These are phyloP conservation scores for Phaeoacremonium minimum DNA, from an alignment of 2,329 filamentous ascomycete species.

Conservation along the genomic window DNA sequence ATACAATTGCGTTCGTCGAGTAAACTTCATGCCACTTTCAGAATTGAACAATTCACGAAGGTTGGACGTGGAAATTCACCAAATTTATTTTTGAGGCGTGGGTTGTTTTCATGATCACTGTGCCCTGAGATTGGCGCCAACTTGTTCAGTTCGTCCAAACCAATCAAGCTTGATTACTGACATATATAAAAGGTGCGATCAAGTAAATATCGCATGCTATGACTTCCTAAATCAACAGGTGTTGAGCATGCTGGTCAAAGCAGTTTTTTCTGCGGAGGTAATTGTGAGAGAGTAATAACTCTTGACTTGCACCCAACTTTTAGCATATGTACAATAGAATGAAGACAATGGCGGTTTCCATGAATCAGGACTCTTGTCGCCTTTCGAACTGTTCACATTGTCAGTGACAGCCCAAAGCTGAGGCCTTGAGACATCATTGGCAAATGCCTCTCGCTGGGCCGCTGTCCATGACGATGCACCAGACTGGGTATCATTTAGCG, in stretches of 20 bases:
- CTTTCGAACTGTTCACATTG: constrained; percentile 68
- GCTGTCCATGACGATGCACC: constrained; percentile 72
- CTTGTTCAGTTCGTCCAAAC: too few species aligned
- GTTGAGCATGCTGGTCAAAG: constrained; percentile 59
- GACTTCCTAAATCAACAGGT: too few species aligned
- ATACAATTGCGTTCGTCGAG: too few species aligned
- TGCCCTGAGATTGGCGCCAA: too few species aligned
- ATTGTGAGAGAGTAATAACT: constrained; percentile 64
- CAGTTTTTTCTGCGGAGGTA: constrained; percentile 67
- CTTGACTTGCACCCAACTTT: constrained; percentile 77
- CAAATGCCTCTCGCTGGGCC: constrained; percentile 60
- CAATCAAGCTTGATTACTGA: too few species aligned
- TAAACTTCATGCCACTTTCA: too few species aligned
- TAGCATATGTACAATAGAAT: constrained; percentile 76
- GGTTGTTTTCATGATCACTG: too few species aligned
- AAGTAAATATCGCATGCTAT: too few species aligned
- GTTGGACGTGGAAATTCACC: too few species aligned
- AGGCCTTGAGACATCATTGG: constrained; percentile 72
- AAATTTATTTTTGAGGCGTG: too few species aligned
- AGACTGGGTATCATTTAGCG: constrained; percentile 38
- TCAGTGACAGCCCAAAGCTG: constrained; percentile 79
- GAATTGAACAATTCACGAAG: too few species aligned
- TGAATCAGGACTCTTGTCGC: constrained; percentile 67
- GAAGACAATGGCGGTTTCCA: constrained; percentile 69
- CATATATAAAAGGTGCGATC: too few species aligned